Conservation (phyloP, 257 asterid species). For the Ophiorrhiza pumila region DNA sequence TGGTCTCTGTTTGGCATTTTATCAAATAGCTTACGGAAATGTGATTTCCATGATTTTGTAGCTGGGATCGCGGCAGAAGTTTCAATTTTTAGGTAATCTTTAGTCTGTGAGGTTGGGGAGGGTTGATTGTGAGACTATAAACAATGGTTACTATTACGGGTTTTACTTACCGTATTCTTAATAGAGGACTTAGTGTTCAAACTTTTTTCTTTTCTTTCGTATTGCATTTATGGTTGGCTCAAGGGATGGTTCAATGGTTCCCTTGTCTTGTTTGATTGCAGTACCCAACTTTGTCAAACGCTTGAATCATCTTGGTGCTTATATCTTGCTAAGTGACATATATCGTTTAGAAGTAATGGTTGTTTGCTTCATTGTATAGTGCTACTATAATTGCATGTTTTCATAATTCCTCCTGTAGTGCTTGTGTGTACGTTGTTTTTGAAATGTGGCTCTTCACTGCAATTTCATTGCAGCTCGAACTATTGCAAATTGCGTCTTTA, state of each 20-base stretch:
- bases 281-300: too few species aligned
- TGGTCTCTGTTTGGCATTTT: slow-evolving; percentile 16
- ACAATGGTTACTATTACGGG: background rate
- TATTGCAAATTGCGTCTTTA: background rate
- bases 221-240: background rate
- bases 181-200: background rate
- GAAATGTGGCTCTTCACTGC: too few species aligned
- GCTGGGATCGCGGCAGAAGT: background rate
- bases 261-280: background rate
- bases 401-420: background rate
- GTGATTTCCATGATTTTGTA: background rate
- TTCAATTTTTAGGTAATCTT: background rate
- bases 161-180: background rate
- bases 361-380: background rate
- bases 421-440: background rate
- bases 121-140: background rate
- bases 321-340: background rate
- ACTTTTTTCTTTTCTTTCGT: background rate
- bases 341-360: background rate
- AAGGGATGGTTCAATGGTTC: background rate
- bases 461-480: background rate
- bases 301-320: background rate
- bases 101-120: background rate
- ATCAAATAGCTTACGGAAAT: slow-evolving; percentile 14
- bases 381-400: background rate